Percentiles rank a stretch among this genome's conserved stretches.
Evolutionary conservation across 1,284 basidiomycete species (phyloP).

Genomic region (Exobasidium cylindrosporum): DNA sequence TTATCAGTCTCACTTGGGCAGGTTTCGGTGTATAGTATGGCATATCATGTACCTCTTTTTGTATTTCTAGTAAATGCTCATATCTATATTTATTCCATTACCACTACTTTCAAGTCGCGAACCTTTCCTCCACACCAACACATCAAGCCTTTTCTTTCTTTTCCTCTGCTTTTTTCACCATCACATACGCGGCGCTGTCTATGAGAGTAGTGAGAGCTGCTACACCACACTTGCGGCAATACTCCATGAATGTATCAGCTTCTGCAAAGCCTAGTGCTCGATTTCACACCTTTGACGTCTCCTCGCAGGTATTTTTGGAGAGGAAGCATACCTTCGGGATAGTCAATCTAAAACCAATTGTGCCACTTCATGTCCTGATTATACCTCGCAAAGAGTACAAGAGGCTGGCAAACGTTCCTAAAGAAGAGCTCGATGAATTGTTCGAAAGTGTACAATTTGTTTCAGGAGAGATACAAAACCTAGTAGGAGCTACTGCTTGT

Average conservation of each 20-base stretch:
- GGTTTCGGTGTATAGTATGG: conserved; percentile 44
- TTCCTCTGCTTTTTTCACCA: not conserved
- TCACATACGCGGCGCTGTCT: too few relatives aligned
- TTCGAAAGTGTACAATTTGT: conserved; percentile 33
- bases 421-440: conserved; percentile 26
- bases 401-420: conserved; percentile 34
- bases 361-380: conserved; percentile 49
- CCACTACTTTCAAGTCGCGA: too few relatives aligned
- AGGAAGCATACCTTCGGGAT: conserved; percentile 23
- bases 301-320: conserved; percentile 11
- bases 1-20: conserved; percentile 51
- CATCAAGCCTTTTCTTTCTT: not conserved
- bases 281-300: conserved; percentile 8
- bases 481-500: conserved; percentile 39
- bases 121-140: not conserved
- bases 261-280: not conserved
- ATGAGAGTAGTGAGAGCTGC: too few relatives aligned
- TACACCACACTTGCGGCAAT: too few relatives aligned
- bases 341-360: conserved; percentile 54
- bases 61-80: too few relatives aligned
- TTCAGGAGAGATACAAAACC: conserved; percentile 19
- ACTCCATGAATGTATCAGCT: not conserved
- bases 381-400: conserved; percentile 38
- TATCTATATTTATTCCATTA: not conserved
- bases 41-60: too few relatives aligned